Percentiles rank a stretch among this genome's conserved stretches.
These are phyloP conservation scores for Aspergillus fijiensis DNA, from an alignment of 2,329 filamentous ascomycete genomes.

Conservation along the genomic window DNA sequence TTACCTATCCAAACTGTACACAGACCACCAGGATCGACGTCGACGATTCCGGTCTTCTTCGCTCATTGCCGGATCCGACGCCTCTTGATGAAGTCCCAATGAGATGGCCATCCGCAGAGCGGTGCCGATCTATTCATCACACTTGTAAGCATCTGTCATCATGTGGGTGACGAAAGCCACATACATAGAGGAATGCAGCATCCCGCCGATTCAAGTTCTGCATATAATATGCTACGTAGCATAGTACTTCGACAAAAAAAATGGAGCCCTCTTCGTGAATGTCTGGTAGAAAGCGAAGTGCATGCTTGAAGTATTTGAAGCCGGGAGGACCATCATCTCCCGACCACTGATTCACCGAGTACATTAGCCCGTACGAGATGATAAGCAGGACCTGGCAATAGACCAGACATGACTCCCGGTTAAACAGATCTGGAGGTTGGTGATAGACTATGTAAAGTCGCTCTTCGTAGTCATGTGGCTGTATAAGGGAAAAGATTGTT, in stretches of 20 bases:
- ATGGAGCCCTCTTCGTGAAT: conserved; percentile 57
- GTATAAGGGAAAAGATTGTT: conserved; percentile 57
- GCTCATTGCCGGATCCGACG: conserved; percentile 41
- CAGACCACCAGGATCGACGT: conserved; percentile 57
- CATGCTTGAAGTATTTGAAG: conserved; percentile 56
- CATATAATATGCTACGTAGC: conserved; percentile 57
- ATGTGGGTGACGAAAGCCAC: neutral
- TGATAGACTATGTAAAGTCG: conserved; percentile 48
- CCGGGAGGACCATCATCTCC: conserved; percentile 55
- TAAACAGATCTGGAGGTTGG: conserved; percentile 42
- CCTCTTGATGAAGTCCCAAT: conserved; percentile 57
- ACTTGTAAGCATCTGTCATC: neutral
- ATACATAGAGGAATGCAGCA: conserved; percentile 54
- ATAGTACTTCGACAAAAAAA: conserved; percentile 56
- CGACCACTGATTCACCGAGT: conserved; percentile 58
- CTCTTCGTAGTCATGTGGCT: conserved; percentile 49
- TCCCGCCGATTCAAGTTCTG: conserved; percentile 58
- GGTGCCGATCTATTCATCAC: conserved; percentile 44
- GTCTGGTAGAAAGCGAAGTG: conserved; percentile 54
- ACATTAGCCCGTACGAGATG: conserved; percentile 57
- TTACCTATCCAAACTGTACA: conserved; percentile 55
- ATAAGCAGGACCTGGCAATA: conserved; percentile 56
- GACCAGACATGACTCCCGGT: conserved; percentile 50
- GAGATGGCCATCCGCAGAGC: conserved; percentile 59
- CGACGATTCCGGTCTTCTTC: conserved; percentile 50